These are phyloP conservation scores for Chrysanthemum lavandulifolium DNA, from an alignment of 129 eudicot genomes.

Conservation along the genomic window DNA sequence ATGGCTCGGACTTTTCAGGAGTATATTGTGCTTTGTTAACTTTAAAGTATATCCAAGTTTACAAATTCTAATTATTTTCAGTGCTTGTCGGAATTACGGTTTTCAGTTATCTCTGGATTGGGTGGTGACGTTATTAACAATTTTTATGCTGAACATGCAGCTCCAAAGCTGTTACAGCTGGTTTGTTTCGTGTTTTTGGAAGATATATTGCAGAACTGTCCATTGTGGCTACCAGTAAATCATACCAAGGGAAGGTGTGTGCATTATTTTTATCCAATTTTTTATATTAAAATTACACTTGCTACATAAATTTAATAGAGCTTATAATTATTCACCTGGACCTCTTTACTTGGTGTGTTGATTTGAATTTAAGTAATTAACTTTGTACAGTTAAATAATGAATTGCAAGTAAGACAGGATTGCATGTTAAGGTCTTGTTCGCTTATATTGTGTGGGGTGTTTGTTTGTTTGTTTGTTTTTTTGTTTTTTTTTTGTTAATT, in stretches of 20 bases:
- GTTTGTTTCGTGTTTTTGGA: slow-evolving; percentile 72
- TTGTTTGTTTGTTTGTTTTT: no score
- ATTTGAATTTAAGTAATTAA: no score
- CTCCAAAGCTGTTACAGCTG: slow-evolving; percentile 76
- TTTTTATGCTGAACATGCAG: slow-evolving; percentile 42
- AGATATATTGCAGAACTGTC: slow-evolving; percentile 77
- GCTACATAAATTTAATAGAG: no score
- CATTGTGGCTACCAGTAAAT: slow-evolving; percentile 65
- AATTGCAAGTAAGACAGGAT: no score
- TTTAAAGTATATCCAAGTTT: slow-evolving; percentile 44
- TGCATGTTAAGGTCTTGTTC: no score
- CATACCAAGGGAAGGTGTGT: slow-evolving; percentile 71
- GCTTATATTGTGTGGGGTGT: no score
- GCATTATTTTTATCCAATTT: background rate
- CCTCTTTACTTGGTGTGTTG: no score
- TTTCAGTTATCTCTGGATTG: background rate
- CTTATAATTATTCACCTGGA: no score
- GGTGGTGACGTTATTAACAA: background rate
- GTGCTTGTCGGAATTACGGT: background rate
- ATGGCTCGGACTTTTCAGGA: slow-evolving; percentile 60
- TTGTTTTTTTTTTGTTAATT: no score
- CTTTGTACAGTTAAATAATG: no score
- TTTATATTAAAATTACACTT: no score
- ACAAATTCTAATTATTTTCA: background rate
- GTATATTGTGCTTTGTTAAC: slow-evolving; percentile 78